phyloP scores from a whole-genome alignment of 2,329 filamentous ascomycete species.

The Phialemoniopsis sp. region DNA sequence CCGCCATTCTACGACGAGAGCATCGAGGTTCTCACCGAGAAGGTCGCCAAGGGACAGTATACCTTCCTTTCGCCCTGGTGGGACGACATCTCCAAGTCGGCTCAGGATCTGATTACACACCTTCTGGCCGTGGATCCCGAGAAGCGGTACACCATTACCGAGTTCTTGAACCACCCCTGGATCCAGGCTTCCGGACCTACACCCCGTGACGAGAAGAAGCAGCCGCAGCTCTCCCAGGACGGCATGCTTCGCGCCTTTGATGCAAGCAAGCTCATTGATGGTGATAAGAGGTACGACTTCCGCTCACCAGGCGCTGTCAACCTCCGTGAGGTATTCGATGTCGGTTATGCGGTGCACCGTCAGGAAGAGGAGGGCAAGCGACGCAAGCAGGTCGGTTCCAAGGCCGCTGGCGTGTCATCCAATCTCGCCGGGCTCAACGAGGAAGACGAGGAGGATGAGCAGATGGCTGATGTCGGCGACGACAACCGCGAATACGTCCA shows the following conservation, averaged over 20 bases:
- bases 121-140: slow-evolving; percentile 92
- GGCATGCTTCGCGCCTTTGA: slow-evolving; percentile 53
- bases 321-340: slow-evolving; percentile 93
- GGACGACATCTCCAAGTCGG: slow-evolving; percentile 95
- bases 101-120: slow-evolving; percentile 91
- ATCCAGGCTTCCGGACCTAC: slow-evolving; percentile 63
- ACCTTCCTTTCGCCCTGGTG: slow-evolving; percentile 99
- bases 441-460: slow-evolving; percentile 57
- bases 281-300: slow-evolving; percentile 80
- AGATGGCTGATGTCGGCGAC: slow-evolving; percentile 45
- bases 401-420: slow-evolving; percentile 52
- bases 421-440: slow-evolving; percentile 64
- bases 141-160: slow-evolving; percentile 86
- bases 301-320: slow-evolving; percentile 93
- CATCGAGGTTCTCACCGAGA: slow-evolving; percentile 94
- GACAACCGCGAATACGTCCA: slow-evolving; percentile 41
- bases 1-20: slow-evolving; percentile 98
- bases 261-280: slow-evolving; percentile 45
- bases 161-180: slow-evolving; percentile 96
- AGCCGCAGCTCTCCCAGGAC: slow-evolving; percentile 22
- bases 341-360: slow-evolving; percentile 94
- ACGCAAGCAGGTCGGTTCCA: slow-evolving; percentile 76
- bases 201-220: slow-evolving; percentile 54
- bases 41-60: slow-evolving; percentile 94
- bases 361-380: slow-evolving; percentile 96